Evolutionary conservation across 306 rosid genomes (phyloP), one percentile per base, ranked within the genome.

Genomic region (Amphicarpaea edgeworthii): DNA sequence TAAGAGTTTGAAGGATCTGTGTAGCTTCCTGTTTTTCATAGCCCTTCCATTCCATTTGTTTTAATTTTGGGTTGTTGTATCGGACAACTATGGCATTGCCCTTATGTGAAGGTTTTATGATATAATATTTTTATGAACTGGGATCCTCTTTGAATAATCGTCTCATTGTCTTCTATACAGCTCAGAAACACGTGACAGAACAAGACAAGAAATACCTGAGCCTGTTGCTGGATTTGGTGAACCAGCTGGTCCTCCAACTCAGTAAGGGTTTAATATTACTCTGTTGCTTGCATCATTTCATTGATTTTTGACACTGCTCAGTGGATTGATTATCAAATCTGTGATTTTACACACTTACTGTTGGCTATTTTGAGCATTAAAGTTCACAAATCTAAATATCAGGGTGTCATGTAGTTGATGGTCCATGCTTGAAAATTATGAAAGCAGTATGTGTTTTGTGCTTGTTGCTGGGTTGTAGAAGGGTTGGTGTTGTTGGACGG

Each of bases 211-310:
- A 72, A 59, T 53, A 61, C 67, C 62, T 53, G 88, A 81, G 46
- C 84, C 86, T 70, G 75, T 46, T 65, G 20, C 20, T 81, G 79
- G 75, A 73, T 68, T 70, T 86, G 87, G 78, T 65, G 81, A 87
- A 61, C 85, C 77, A 20, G 71, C 80, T 24, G 87, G 73, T 50
- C 83, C 85, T 75, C 54, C 65, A 15, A 38, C 72, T 68, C 80
- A 68, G 95, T 89, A 45, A 83, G 88, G 75, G 80, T 71, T 64
- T 51, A 9, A 50, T 66, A 71, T 54, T 67, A 11, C 0, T 49
- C 16, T 78, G 65, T 83, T 45, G 26, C 30, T 45, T 63, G 20
- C 42, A 32, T 16, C 32, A 2, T 43, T 54, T 45, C 21, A 71
- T 17, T 50, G 6, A 34, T 37, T 37, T 53, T 43, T 54, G 10